Evolutionary conservation across 768 basidiomycete species (phyloP).

Genomic region (Mycena indigotica): DNA sequence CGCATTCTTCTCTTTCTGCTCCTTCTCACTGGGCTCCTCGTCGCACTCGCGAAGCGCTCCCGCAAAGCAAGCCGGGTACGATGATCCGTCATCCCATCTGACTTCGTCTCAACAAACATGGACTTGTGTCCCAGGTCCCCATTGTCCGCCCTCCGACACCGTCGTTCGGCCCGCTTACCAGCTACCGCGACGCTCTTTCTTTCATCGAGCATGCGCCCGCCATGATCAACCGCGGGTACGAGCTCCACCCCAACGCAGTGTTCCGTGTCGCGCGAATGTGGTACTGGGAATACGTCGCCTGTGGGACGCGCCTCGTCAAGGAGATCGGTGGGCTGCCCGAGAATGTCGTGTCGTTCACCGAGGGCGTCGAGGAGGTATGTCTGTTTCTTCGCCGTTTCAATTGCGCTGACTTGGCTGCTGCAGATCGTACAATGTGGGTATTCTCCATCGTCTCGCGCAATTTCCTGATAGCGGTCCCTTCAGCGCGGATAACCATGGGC

Average conservation of each 20-base stretch:
- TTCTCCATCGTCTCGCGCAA: background rate
- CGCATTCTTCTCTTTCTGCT: no score
- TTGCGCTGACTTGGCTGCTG: background rate
- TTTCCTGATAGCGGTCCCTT: background rate
- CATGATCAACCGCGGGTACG: background rate
- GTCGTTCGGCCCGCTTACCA: no score
- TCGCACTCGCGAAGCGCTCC: no score
- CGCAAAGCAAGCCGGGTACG: no score
- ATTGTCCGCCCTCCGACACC: no score
- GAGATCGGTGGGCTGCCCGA: slow-evolving; percentile 1
- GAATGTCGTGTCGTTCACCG: background rate
- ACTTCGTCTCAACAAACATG: no score
- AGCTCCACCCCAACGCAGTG: background rate
- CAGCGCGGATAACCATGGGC: background rate
- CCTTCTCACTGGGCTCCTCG: no score
- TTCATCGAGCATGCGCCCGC: background rate
- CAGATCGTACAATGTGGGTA: background rate
- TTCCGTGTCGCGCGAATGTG: slow-evolving; percentile 7
- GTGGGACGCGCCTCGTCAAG: background rate
- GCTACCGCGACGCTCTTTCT: no score
- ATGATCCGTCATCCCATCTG: no score
- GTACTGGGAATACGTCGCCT: slow-evolving; percentile 3
- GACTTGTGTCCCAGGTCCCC: no score
- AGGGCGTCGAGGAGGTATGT: background rate
- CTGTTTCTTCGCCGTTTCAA: background rate